Conservation (phyloP, 352 stramenopile species). For the Discostella stelligera region DNA sequence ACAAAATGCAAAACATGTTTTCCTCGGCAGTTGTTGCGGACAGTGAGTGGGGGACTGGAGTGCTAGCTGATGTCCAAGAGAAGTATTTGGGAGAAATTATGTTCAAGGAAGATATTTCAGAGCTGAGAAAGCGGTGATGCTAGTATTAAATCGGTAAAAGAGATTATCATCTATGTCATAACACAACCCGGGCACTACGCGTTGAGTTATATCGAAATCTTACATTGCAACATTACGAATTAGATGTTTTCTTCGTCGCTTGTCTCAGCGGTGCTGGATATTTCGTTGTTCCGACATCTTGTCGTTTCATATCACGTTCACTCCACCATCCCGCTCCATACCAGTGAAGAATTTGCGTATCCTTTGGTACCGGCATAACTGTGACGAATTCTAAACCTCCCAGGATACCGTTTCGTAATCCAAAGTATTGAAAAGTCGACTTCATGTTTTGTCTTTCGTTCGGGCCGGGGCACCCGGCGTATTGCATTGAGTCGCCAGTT, state of each 20-base stretch:
- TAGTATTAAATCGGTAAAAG: not conserved
- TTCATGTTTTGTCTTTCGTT: conserved; percentile 67
- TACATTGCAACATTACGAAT: conserved; percentile 7
- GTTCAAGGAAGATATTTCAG: conserved; percentile 48
- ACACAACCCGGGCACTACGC: too few species aligned
- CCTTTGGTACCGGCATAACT: conserved; percentile 49
- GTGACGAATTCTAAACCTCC: conserved; percentile 68
- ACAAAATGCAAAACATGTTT: conserved; percentile 63
- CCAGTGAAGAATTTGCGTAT: conserved; percentile 69
- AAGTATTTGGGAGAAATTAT: conserved; percentile 51
- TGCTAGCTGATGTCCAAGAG: conserved; percentile 73
- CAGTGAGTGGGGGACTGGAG: conserved; percentile 46
- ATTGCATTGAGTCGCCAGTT: conserved; percentile 68
- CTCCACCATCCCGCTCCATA: conserved; percentile 66
- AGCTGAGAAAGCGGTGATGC: conserved; percentile 18
- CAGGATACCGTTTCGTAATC: conserved; percentile 53
- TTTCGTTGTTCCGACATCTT: conserved; percentile 58
- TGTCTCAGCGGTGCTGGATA: conserved; percentile 57
- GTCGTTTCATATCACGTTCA: conserved; percentile 46
- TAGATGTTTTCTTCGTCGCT: not conserved
- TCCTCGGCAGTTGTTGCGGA: conserved; percentile 67
- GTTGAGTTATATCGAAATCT: too few species aligned
- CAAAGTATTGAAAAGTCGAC: conserved; percentile 68
- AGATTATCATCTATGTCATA: not conserved
- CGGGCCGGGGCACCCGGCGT: conserved; percentile 57